Base-by-base conservation (phyloP, 2,329 filamentous ascomycete genomes). In the Trichoderma atroviride region DNA sequence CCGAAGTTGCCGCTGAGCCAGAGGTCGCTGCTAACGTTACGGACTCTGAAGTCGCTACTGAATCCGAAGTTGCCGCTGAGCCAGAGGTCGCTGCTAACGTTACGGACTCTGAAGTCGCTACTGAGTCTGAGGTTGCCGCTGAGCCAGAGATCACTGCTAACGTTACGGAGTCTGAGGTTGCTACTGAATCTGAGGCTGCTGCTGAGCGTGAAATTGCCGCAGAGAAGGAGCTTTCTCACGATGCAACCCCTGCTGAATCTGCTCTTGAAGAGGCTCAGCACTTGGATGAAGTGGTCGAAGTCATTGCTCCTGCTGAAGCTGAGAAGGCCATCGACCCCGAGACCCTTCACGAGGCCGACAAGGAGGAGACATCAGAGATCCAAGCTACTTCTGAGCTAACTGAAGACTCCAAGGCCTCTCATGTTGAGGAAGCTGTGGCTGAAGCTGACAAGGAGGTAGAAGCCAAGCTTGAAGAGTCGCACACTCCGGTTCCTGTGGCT, bases 51-150 rank as follows among this genome's bases (percentile, higher is more conserved):
- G n/a, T 52, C 9, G 67, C 47, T 16, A 68, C 70, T 33, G 71
- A 74, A 65, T 69, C 71, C 35, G 55, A 35, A 13, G 37, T 35
- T 29, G 62, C 31, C n/a, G 57, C 62, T 24, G 52, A 63, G 5
- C 37, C 57, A 3, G n/a, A n/a, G n/a, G n/a, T n/a, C n/a, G n/a
- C n/a, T n/a, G n/a, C n/a, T n/a, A n/a, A n/a, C n/a, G n/a, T n/a
- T n/a, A n/a, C n/a, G n/a, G n/a, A n/a, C n/a, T n/a, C n/a, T n/a
- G n/a, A n/a, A 7, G n/a, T 43, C 16, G 55, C 57, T 58, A 57
- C 16, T 40, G 56, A 53, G 10, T 13, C 60, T 19, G 56, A 59
- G 16, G 9, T 33, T 33, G 31, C 31, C 31, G 31, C 65, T 24
- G 43, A 55, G 11, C 35, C 56, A 3, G 65, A 61, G 22, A 24